phyloP scores from a whole-genome alignment of 106 monocot genomes.

The Xerophyta viscosa region DNA sequence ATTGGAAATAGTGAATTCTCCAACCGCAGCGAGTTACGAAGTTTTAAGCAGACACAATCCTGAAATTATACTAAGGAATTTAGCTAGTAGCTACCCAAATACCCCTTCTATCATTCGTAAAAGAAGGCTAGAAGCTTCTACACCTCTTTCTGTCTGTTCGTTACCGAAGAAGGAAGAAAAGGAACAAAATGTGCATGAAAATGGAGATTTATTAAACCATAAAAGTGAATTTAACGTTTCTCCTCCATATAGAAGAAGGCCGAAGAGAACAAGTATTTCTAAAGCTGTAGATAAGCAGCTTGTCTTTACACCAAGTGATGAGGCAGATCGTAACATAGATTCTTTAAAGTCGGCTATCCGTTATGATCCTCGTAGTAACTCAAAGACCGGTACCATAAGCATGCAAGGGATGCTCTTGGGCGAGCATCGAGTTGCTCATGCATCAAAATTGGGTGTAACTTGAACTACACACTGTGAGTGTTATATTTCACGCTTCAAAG shows the following conservation, averaged over 20 bases:
- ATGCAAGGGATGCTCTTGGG: slow-evolving; percentile 6
- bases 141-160: slow-evolving; percentile 15
- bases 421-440: slow-evolving; percentile 6
- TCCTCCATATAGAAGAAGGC: slow-evolving; percentile 55
- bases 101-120: slow-evolving; percentile 65
- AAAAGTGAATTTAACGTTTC: slow-evolving; percentile 30
- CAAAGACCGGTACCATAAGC: not conserved
- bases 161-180: too few relatives aligned
- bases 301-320: slow-evolving; percentile 46
- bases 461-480: too few relatives aligned
- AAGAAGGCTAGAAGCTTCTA: slow-evolving; percentile 34
- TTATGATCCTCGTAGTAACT: not conserved
- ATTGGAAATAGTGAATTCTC: slow-evolving; percentile 13
- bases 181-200: too few relatives aligned
- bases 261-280: slow-evolving; percentile 31
- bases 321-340: slow-evolving; percentile 6
- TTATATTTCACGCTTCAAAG: too few relatives aligned
- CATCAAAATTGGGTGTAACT: slow-evolving; percentile 18
- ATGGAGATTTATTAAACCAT: not conserved
- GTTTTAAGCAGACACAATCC: slow-evolving; percentile 3
- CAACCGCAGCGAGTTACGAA: slow-evolving; percentile 5
- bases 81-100: slow-evolving; percentile 54
- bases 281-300: slow-evolving; percentile 68
- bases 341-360: not conserved
- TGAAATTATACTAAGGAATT: slow-evolving; percentile 39